Conservation (phyloP, 805 yeast species). For the Saturnispora zaruensis region DNA sequence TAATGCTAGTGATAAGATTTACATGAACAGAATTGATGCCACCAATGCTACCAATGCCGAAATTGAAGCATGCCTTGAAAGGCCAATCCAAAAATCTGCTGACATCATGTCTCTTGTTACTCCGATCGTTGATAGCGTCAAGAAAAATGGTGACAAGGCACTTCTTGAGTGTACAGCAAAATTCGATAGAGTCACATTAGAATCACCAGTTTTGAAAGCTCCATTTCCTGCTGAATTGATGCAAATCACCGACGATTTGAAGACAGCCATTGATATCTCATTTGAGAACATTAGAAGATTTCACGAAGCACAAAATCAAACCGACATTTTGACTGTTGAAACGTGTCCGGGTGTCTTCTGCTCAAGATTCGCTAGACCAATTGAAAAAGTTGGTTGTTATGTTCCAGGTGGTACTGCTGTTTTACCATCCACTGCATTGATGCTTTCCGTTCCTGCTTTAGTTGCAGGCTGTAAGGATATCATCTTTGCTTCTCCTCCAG, state of each 20-base stretch:
- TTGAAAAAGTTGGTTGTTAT: conserved; percentile 89
- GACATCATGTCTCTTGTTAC: conserved; percentile 88
- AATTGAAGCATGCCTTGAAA: conserved; percentile 56
- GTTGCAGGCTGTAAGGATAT: conserved; percentile 96
- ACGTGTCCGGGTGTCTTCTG: conserved; percentile 92
- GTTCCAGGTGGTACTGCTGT: conserved; percentile 99
- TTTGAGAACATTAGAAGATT: conserved; percentile 81
- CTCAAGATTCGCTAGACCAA: conserved; percentile 91
- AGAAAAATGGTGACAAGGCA: conserved; percentile 74
- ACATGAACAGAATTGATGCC: conserved; percentile 42
- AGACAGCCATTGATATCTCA: conserved; percentile 80
- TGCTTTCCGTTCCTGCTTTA: conserved; percentile 97
- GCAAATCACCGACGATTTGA: conserved; percentile 64
- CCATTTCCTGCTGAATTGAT: conserved; percentile 80
- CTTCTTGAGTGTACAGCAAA: conserved; percentile 81
- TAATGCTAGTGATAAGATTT: conserved; percentile 33
- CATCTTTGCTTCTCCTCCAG: conserved; percentile 90
- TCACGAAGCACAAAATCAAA: conserved; percentile 87
- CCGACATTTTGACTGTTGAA: conserved; percentile 69
- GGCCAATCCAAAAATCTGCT: conserved; percentile 94
- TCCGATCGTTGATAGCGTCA: conserved; percentile 80
- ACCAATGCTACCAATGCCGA: conserved; percentile 33
- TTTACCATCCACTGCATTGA: conserved; percentile 92
- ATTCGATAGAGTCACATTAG: conserved; percentile 76
- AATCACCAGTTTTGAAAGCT: conserved; percentile 69